phyloP scores from a whole-genome alignment of 768 basidiomycete genomes.

The Russula ochroleuca region DNA sequence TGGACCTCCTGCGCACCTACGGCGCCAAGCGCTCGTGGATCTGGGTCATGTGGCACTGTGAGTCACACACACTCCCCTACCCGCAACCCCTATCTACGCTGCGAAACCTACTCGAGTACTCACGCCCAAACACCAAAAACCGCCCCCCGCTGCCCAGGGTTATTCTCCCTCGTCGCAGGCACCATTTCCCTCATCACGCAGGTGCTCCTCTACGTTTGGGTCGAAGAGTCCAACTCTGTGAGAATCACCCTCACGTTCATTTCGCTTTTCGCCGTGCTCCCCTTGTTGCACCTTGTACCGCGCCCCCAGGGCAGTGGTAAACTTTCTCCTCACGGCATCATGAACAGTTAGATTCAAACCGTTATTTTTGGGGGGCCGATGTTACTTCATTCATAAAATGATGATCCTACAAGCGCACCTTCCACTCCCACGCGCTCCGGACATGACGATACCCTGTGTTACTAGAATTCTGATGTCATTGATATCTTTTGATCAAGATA shows the following conservation, averaged over 20 bases:
- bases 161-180: slow-evolving; percentile 16
- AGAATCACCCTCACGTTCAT: slow-evolving; percentile 19
- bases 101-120: no score
- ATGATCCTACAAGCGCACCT: not conserved
- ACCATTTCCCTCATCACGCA: slow-evolving; percentile 9
- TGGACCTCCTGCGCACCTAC: slow-evolving; percentile 18
- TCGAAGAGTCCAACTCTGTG: slow-evolving; percentile 20
- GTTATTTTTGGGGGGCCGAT: not conserved
- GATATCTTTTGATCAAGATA: not conserved
- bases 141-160: not conserved
- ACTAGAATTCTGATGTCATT: not conserved
- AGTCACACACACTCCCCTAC: no score
- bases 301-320: not conserved
- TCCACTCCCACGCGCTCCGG: not conserved
- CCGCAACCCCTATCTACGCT: no score
- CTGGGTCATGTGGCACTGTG: slow-evolving; percentile 27
- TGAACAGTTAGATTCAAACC: not conserved
- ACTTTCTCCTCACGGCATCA: not conserved
- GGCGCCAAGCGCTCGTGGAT: slow-evolving; percentile 21
- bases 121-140: no score
- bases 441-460: slow-evolving; percentile 2
- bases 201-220: slow-evolving; percentile 18
- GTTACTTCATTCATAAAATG: not conserved
- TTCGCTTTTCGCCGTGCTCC: slow-evolving; percentile 11
- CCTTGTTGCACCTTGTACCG: slow-evolving; percentile 17